Percentiles rank a stretch among this genome's conserved stretches.
Conservation (phyloP, 345 rosid genomes). For the Garcia nutans region DNA sequence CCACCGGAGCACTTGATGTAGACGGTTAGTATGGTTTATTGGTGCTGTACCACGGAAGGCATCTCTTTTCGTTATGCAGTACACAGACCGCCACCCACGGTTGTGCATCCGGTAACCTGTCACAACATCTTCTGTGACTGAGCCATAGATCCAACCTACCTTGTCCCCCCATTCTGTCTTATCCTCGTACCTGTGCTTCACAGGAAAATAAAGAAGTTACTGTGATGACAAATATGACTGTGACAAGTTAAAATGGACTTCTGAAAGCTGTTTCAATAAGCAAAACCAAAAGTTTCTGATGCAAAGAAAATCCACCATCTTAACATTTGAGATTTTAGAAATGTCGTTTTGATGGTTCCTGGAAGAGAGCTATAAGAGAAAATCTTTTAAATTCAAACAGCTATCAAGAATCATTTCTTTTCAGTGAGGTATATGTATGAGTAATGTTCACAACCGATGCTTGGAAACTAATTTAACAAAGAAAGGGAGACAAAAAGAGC, state of each 20-base stretch:
- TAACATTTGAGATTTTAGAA: not conserved
- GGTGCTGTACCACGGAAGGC: conserved; percentile 95
- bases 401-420: not conserved
- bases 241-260: not conserved
- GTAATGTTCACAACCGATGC: not conserved
- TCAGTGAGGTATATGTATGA: not conserved
- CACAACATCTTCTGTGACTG: conserved; percentile 81
- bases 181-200: conserved; percentile 59
- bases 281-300: not conserved
- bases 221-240: not conserved
- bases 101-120: conserved; percentile 97
- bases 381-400: not conserved
- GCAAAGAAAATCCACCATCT: not conserved
- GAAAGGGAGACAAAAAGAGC: not conserved
- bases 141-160: conserved; percentile 89
- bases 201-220: not conserved
- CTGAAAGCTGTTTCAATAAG: not conserved
- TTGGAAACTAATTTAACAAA: not conserved
- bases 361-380: not conserved
- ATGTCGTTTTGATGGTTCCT: not conserved
- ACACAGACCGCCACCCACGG: conserved; percentile 92
- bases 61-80: conserved; percentile 85
- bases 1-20: conserved; percentile 93
- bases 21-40: conserved; percentile 84
- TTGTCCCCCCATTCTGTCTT: conserved; percentile 90